Base-by-base conservation (phyloP, 1,139 yeast genomes). In the Saccharomyces hybrid region DNA sequence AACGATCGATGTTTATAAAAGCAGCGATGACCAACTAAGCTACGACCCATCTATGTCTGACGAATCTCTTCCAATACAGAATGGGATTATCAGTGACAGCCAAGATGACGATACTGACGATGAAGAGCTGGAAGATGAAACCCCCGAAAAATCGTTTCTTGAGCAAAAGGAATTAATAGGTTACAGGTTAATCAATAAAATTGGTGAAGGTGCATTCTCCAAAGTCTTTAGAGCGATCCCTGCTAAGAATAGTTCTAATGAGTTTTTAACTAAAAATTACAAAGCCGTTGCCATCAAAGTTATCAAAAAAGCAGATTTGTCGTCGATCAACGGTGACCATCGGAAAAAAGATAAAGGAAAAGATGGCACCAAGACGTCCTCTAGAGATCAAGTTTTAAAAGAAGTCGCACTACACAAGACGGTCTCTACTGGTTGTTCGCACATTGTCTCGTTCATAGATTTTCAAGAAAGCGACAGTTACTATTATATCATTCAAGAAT, bases 201-300 rank as follows among this genome's bases (percentile, higher is more conserved):
- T 86, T 11, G 91, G 91, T 1, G 93, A 88, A 68, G 98, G 98
- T 14, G 98, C 98, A 0, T 91, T 91, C 69, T 88, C 96, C 3
- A 79, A 82, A 26, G 98, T 91, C 4, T 90, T 84, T 71, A 82
- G 82, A 63, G 97, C 96, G 16, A 57, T 60, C 5, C 68, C 67
- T 19, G 47, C 46, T 42, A 48, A 14, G 11, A 49, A 48, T 27
- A 52, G 56, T 31, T 32, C 34, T 11, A 51, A 51, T 12, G 44
- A 54, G 58, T 49, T 47, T 51, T 28, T 59, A 48, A 11, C 48
- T 47, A 47, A 46, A 57, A 44, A 52, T 29, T 56, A 55, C 53
- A 53, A 59, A 42, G 52, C 57, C 32, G 64, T 61, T 7, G 64
- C 99, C 21, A 81, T 93, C 62, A 93, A 93, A 69, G 83, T 90